Percentiles rank a stretch among this genome's conserved stretches.
These are phyloP conservation scores for Pleurotus pulmonarius DNA, from an alignment of 768 basidiomycete species.

Conservation along the genomic window DNA sequence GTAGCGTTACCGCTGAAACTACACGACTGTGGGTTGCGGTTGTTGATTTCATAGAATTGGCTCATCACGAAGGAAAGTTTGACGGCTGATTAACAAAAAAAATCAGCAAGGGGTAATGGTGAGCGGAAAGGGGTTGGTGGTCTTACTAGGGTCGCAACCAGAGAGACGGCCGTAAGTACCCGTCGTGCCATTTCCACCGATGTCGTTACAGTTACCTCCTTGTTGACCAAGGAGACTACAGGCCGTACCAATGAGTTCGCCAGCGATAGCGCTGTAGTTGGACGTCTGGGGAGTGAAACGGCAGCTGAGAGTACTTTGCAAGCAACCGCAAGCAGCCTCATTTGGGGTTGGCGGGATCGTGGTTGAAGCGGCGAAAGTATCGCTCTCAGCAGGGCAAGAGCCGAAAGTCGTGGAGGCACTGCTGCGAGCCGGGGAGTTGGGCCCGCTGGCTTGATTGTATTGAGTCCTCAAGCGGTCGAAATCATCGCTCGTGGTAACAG, in stretches of 20 bases:
- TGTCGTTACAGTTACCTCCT: constrained; percentile 62
- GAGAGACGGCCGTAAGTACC: constrained; percentile 78
- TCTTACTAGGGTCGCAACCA: constrained; percentile 75
- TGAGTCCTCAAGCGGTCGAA: constrained; percentile 62
- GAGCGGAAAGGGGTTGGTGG: neutral
- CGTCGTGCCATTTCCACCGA: constrained; percentile 66
- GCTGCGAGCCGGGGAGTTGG: constrained; percentile 53
- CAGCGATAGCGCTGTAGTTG: constrained; percentile 59
- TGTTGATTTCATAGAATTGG: constrained; percentile 65
- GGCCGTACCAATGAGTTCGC: constrained; percentile 58
- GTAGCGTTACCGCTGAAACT: constrained; percentile 85
- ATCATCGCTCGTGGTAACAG: constrained; percentile 67
- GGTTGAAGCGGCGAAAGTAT: constrained; percentile 60
- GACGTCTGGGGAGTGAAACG: constrained; percentile 61
- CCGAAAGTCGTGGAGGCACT: constrained; percentile 49
- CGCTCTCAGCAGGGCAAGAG: constrained; percentile 60
- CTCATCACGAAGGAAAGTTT: constrained; percentile 84
- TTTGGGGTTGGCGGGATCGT: constrained; percentile 84
- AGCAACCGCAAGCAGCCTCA: constrained; percentile 72
- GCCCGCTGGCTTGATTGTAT: constrained; percentile 52
- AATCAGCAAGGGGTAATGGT: constrained; percentile 6
- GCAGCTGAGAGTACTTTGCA: constrained; percentile 67
- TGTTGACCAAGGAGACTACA: constrained; percentile 71
- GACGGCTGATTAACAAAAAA: constrained; percentile 41
- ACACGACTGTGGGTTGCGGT: constrained; percentile 60